Base-by-base conservation (phyloP, 163 green algal genomes). In the Dunaliella salina region DNA sequence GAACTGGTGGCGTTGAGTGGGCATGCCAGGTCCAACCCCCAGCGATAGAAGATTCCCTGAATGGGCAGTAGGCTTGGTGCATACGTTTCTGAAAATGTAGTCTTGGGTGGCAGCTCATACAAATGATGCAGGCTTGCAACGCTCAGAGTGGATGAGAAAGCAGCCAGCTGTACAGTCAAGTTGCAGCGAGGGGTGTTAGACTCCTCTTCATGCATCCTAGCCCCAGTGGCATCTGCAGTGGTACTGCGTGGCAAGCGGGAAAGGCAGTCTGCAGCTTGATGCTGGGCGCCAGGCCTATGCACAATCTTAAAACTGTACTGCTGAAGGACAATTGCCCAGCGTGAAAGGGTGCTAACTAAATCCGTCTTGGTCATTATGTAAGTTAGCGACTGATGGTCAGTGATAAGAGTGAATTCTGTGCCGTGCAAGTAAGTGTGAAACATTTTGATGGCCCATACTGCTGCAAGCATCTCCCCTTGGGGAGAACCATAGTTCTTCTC, bases 381-480 rank as follows among this genome's bases (percentile, higher is more conserved):
- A 18, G 81, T 33, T 11, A 92, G 85, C 8, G 87, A 86, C 33
- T 90, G 50, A 59, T 90, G 87, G 57, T 91, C 88, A 17, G 87
- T 92, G 22, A 91, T 26, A 4, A 91, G 20, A 0, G 71, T 88
- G 33, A 93, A 90, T 0, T 67, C 46, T 12, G n/a, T 11, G 25
- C 88, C 88, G 63, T 88, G 87, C 57, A 92, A 72, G 78, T 90
- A 87, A n/a, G 86, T 80, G 13, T 87, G 63, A 12, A 90, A 85
- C 1, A 59, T 86, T 80, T 89, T 83, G n/a, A 83, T 75, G 11
- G 85, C 85, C 83, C 83, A 90, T 0, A 88, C 87, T 0, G 81
- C 84, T 80, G 89, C 89, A 29, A 88, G 80, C 34, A 86, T 69
- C 50, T 92, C 89, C 15, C 89, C 89, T 33, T 92, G 83, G 33